These are phyloP conservation scores for Termitomyces sp. DNA, from an alignment of 768 basidiomycete species.

Conservation along the genomic window DNA sequence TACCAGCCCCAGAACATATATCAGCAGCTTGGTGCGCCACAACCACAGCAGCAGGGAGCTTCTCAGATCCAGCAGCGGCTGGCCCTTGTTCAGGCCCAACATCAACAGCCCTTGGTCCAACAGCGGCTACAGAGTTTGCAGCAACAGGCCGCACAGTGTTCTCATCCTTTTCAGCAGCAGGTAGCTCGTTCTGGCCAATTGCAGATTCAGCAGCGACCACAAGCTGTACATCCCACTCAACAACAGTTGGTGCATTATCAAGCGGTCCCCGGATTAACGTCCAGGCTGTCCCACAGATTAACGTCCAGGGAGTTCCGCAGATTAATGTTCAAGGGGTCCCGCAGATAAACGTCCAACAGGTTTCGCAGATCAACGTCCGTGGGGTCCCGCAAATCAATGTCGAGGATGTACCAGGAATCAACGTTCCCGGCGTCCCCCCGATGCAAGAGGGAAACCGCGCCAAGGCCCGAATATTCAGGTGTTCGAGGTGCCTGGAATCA, in stretches of 20 bases:
- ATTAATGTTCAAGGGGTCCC: too few species aligned
- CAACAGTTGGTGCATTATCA: slow-evolving; percentile 18
- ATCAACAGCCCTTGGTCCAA: slow-evolving; percentile 14
- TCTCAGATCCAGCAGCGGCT: slow-evolving; percentile 16
- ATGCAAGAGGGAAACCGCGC: background rate
- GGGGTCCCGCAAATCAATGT: slow-evolving; percentile 11
- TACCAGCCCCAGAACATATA: slow-evolving; percentile 41
- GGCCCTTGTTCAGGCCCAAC: slow-evolving; percentile 14
- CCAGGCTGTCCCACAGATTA: background rate
- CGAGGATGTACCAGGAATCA: slow-evolving; percentile 14
- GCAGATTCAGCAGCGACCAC: slow-evolving; percentile 15
- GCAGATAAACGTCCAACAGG: too few species aligned
- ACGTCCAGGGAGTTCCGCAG: slow-evolving; percentile 8
- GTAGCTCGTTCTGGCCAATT: slow-evolving; percentile 3
- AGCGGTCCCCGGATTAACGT: background rate
- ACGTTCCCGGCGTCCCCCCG: slow-evolving; percentile 5
- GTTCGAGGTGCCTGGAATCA: slow-evolving; percentile 41
- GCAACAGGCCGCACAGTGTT: slow-evolving; percentile 2
- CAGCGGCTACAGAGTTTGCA: slow-evolving; percentile 11
- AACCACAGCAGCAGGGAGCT: slow-evolving; percentile 25
- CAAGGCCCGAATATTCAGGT: slow-evolving; percentile 28
- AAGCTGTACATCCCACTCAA: slow-evolving; percentile 8
- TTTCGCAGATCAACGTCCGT: too few species aligned
- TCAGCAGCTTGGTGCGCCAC: slow-evolving; percentile 37
- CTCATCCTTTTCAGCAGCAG: slow-evolving; percentile 1